Evolutionary conservation across 192 early-diverging fungal genomes (phyloP).

Genomic region (Entomortierella chlamydospora): DNA sequence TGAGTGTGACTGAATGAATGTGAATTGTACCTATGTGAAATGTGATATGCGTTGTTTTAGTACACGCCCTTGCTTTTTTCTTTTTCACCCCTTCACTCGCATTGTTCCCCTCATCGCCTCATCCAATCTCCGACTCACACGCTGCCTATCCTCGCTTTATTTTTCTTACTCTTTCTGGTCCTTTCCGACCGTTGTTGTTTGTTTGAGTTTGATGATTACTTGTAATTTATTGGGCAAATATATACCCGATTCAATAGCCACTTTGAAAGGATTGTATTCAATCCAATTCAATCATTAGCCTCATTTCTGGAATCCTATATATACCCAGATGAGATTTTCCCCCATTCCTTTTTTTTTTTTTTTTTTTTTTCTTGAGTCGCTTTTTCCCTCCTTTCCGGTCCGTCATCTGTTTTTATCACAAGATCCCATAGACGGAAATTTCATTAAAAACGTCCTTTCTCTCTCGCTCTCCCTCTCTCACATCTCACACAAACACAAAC

Average conservation of each 20-base stretch:
- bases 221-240: not conserved
- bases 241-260: constrained; percentile 5
- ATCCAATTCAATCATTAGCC: constrained; percentile 20
- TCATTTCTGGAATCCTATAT: constrained; percentile 27
- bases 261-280: constrained; percentile 5
- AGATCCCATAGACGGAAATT: no score
- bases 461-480: no score
- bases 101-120: constrained; percentile 17
- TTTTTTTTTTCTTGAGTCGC: constrained; percentile 13
- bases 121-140: constrained; percentile 47
- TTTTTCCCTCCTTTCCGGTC: constrained; percentile 8
- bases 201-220: constrained; percentile 18
- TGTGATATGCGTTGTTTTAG: not conserved
- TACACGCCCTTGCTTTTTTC: not conserved
- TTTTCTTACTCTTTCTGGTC: constrained; percentile 26
- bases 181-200: constrained; percentile 30
- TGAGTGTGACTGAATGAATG: not conserved
- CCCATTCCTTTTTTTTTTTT: constrained; percentile 5
- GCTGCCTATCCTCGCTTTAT: constrained; percentile 5
- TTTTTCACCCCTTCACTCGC: not conserved
- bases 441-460: no score
- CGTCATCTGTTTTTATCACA: constrained; percentile 2
- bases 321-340: constrained; percentile 19
- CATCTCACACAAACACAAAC: not conserved
- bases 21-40: not conserved